phyloP scores from a whole-genome alignment of 1,139 yeast species.

The Geotrichum fermentans region DNA sequence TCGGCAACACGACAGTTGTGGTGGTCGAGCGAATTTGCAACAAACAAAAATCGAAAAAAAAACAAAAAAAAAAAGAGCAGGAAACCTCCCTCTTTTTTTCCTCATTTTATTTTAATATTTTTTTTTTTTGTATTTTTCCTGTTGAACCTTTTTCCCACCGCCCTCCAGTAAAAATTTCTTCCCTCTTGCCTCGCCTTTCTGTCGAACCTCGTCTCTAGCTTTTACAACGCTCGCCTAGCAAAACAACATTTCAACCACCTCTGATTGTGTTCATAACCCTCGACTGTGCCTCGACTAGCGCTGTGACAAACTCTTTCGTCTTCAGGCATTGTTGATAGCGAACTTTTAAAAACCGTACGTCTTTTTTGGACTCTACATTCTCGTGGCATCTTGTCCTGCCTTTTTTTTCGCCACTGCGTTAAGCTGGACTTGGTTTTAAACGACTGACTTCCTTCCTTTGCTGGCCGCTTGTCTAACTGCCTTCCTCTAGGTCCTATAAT shows the following conservation, averaged over 20 bases:
- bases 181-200: background rate
- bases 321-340: slow-evolving; percentile 13
- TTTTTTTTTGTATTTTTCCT: slow-evolving; percentile 7
- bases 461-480: no score
- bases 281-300: no score
- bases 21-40: background rate
- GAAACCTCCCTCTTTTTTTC: background rate
- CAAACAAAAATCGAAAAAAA: slow-evolving; percentile 7
- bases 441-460: no score
- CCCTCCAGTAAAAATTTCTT: background rate
- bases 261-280: background rate
- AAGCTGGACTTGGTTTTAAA: no score
- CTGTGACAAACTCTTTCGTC: background rate
- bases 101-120: background rate
- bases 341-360: slow-evolving; percentile 4
- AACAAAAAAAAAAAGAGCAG: slow-evolving; percentile 4
- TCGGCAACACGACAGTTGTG: no score
- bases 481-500: slow-evolving; percentile 3
- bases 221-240: no score
- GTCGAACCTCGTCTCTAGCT: no score
- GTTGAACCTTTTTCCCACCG: background rate
- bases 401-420: no score
- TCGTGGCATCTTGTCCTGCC: background rate
- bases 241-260: background rate
- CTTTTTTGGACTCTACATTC: background rate